Percentiles rank a stretch among this genome's conserved stretches.
These are phyloP conservation scores for Solanum paucissectum DNA, from an alignment of 257 asterid species.

Conservation along the genomic window DNA sequence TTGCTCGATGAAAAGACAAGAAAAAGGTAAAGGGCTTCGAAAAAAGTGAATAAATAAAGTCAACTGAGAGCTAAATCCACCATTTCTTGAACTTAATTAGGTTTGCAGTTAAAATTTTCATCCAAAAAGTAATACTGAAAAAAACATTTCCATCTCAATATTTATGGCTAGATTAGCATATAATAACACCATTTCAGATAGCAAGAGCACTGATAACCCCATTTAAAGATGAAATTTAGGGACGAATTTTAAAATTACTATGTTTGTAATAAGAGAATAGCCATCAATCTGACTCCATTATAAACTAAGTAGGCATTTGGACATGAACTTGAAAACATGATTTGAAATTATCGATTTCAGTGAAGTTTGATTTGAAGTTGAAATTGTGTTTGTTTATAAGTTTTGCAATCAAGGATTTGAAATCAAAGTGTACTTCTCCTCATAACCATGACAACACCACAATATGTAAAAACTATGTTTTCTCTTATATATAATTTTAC, in stretches of 20 bases:
- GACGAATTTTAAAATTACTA: background rate
- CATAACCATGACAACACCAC: background rate
- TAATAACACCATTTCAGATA: background rate
- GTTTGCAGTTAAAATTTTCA: background rate
- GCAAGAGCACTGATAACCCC: background rate
- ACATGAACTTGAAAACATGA: background rate
- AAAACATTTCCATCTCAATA: background rate
- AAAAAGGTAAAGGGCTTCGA: background rate
- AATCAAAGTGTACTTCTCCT: background rate
- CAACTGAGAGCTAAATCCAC: background rate
- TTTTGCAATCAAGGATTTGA: background rate
- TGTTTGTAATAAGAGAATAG: background rate
- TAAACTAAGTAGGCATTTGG: background rate
- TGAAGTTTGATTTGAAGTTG: background rate
- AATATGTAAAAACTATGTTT: background rate
- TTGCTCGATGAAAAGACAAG: background rate
- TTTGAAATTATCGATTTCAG: background rate
- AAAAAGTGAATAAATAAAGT: background rate
- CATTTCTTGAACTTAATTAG: background rate
- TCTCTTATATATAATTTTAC: background rate
- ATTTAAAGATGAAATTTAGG: background rate
- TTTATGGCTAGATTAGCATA: background rate
- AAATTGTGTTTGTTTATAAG: background rate
- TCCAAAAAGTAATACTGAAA: background rate
- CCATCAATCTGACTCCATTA: background rate